Evolutionary conservation across 2,329 filamentous ascomycete genomes (phyloP).

Genomic region (Epicoccum sorghinum): DNA sequence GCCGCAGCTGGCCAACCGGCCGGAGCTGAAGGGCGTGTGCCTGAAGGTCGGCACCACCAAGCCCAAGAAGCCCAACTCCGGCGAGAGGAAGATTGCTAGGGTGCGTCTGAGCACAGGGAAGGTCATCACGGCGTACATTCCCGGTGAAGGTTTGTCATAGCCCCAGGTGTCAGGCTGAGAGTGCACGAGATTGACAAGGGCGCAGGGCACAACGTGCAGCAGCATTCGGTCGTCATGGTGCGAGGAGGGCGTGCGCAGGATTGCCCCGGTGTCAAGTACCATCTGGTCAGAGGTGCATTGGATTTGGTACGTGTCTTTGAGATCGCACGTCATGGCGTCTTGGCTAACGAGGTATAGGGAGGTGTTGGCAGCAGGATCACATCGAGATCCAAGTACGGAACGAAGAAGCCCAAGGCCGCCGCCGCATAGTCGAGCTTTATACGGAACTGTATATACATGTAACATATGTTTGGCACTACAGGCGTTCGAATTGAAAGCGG

Average conservation of each 20-base stretch:
- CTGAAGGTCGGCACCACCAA: conserved; percentile 91
- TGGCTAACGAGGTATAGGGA: conserved; percentile 64
- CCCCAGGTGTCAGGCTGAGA: neutral
- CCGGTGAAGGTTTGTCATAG: conserved; percentile 73
- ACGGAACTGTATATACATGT: conserved; percentile 31
- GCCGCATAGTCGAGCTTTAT: conserved; percentile 26
- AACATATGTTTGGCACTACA: conserved; percentile 34
- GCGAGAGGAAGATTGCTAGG: conserved; percentile 93
- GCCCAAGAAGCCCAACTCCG: conserved; percentile 99
- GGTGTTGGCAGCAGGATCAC: conserved; percentile 85
- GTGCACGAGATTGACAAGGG: conserved; percentile 13
- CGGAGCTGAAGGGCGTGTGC: conserved; percentile 93
- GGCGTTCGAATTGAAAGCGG: conserved; percentile 28
- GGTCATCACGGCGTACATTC: conserved; percentile 91
- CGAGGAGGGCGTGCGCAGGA: conserved; percentile 91
- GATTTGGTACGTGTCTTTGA: conserved; percentile 75
- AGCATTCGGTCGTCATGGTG: conserved; percentile 97
- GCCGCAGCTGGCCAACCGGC: conserved; percentile 77
- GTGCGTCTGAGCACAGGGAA: conserved; percentile 86
- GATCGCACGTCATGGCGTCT: neutral
- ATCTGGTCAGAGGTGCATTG: conserved; percentile 86
- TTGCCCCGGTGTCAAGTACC: conserved; percentile 97
- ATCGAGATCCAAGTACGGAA: conserved; percentile 94
- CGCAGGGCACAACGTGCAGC: conserved; percentile 91
- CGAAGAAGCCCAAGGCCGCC: conserved; percentile 88